These are phyloP conservation scores for Starmerella khaoyaiensis DNA, from an alignment of 805 yeast species.

Conservation along the genomic window DNA sequence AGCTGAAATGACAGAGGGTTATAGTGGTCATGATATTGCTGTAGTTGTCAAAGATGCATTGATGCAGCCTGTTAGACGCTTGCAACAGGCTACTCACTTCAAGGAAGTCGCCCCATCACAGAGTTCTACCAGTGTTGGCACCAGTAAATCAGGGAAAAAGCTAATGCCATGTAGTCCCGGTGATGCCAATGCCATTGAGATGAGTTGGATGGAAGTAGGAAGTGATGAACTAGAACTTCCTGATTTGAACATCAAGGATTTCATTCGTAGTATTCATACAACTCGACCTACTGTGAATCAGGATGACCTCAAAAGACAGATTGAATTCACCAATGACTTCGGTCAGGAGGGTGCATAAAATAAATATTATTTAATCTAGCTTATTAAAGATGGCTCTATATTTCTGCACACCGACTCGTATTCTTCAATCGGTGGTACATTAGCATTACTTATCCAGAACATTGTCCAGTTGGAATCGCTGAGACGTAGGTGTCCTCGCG, in stretches of 20 bases:
- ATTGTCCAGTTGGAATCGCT: conserved; percentile 32
- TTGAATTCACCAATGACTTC: conserved; percentile 81
- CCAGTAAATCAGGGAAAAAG: too few species aligned
- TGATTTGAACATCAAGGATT: conserved; percentile 76
- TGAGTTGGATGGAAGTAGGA: conserved; percentile 86
- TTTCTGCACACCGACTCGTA: conserved; percentile 42
- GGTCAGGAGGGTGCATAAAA: conserved; percentile 72
- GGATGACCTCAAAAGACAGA: conserved; percentile 67
- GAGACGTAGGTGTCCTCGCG: conserved; percentile 51
- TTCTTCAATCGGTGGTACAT: conserved; percentile 31
- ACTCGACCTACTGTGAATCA: conserved; percentile 92
- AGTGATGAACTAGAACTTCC: conserved; percentile 88
- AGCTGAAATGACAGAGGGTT: conserved; percentile 92
- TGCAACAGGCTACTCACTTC: conserved; percentile 93
- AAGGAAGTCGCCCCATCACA: conserved; percentile 36
- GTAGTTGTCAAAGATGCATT: conserved; percentile 94
- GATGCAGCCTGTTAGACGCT: conserved; percentile 94
- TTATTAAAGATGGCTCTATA: conserved; percentile 43
- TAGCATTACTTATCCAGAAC: conserved; percentile 33
- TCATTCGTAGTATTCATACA: conserved; percentile 77
- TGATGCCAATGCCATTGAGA: conserved; percentile 70
- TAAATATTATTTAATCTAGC: not conserved
- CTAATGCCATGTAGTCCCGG: conserved; percentile 96
- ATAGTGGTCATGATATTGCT: conserved; percentile 94
- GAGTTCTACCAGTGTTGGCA: conserved; percentile 8